Evolutionary conservation across 108 stramenopile genomes (phyloP).

Genomic region (Nannochloropsis gaditana): DNA sequence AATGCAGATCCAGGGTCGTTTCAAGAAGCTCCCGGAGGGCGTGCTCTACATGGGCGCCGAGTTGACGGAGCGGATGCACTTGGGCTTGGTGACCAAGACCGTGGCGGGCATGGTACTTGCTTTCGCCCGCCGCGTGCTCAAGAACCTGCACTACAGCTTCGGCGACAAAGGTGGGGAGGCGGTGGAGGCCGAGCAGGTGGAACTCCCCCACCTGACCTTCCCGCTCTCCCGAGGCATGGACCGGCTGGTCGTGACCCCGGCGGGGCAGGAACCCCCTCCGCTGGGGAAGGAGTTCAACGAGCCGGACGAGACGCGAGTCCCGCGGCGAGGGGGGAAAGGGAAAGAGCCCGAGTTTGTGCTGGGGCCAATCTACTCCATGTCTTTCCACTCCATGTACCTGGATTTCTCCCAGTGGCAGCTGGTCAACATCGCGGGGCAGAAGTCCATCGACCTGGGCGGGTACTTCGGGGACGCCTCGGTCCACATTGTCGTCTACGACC

Average conservation of each 20-base stretch:
- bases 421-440: conserved; percentile 60
- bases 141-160: conserved; percentile 62
- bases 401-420: conserved; percentile 76
- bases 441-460: conserved; percentile 63
- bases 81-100: conserved; percentile 78
- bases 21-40: conserved; percentile 68
- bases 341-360: conserved; percentile 62
- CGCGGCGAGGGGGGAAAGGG: conserved; percentile 60
- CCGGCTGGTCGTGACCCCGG: conserved; percentile 69
- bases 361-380: conserved; percentile 71
- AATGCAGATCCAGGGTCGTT: conserved; percentile 75
- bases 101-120: conserved; percentile 72
- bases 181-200: conserved; percentile 38
- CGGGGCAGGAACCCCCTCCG: conserved; percentile 63
- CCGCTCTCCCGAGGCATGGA: conserved; percentile 71
- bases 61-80: conserved; percentile 67
- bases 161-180: conserved; percentile 23
- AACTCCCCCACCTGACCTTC: conserved; percentile 75
- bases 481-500: conserved; percentile 34
- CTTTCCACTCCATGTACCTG: conserved; percentile 38
- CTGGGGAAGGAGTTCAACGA: conserved; percentile 68
- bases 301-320: conserved; percentile 53
- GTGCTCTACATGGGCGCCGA: conserved; percentile 70
- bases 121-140: conserved; percentile 72
- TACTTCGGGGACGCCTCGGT: conserved; percentile 56